Conservation (phyloP, 2,329 filamentous ascomycete species). For the Zymoseptoria brevis region DNA sequence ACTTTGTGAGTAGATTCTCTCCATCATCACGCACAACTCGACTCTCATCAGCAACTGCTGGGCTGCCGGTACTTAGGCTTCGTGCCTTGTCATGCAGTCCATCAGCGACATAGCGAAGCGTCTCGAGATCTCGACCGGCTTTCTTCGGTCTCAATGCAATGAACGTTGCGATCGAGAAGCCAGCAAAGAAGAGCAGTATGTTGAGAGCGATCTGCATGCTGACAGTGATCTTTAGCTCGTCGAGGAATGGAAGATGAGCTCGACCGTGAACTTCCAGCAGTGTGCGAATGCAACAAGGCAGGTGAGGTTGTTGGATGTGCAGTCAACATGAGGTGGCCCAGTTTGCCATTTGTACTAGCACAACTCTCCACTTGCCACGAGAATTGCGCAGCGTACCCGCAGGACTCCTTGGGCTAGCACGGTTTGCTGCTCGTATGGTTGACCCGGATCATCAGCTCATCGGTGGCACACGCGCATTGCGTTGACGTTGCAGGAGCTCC, state of each 20-base stretch:
- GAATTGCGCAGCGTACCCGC: background rate
- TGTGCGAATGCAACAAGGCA: background rate
- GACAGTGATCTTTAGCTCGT: background rate
- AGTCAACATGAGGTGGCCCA: background rate
- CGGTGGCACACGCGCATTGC: background rate
- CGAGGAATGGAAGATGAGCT: background rate
- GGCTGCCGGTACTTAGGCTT: background rate
- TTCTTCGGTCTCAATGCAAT: constrained; percentile 10
- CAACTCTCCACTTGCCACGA: background rate
- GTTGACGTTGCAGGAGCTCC: background rate
- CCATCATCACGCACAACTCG: background rate
- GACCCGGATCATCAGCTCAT: background rate
- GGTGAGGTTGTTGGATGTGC: background rate
- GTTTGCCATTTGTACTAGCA: background rate
- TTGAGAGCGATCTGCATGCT: constrained; percentile 15
- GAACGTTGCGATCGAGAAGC: constrained; percentile 9
- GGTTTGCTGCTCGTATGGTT: background rate
- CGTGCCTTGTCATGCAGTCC: background rate
- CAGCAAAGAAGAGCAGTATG: constrained; percentile 13
- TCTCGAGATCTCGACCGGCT: constrained; percentile 5
- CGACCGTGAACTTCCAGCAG: background rate
- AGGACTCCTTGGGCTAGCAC: background rate
- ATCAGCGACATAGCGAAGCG: background rate
- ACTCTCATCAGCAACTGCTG: background rate
- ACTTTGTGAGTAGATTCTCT: background rate